phyloP scores from a whole-genome alignment of 2,329 filamentous ascomycete genomes.

The Penicillium sp. region DNA sequence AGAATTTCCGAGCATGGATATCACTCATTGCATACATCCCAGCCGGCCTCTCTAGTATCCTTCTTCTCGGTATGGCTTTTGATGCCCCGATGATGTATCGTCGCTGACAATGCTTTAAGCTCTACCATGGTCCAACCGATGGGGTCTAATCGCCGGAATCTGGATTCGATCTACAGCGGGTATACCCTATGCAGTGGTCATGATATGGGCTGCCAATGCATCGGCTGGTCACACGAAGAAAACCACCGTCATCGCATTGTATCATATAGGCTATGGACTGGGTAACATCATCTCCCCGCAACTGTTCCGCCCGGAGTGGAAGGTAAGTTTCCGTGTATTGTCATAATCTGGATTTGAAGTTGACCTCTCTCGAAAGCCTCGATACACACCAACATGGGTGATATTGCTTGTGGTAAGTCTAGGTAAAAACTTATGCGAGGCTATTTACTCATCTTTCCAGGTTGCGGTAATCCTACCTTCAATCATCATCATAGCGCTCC shows the following conservation, averaged over 20 bases:
- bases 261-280: constrained; percentile 40
- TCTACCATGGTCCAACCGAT: constrained; percentile 42
- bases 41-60: constrained; percentile 39
- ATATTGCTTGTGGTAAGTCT: constrained; percentile 34
- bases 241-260: constrained; percentile 33
- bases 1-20: constrained; percentile 20
- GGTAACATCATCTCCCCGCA: constrained; percentile 49
- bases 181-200: constrained; percentile 42
- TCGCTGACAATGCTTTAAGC: background rate
- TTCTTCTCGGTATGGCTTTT: constrained; percentile 28
- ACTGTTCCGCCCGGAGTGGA: constrained; percentile 41
- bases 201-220: constrained; percentile 44
- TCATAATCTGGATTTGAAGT: background rate
- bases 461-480: constrained; percentile 43
- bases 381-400: constrained; percentile 25
- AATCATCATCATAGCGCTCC: constrained; percentile 43
- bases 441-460: constrained; percentile 31
- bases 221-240: constrained; percentile 49
- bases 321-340: constrained; percentile 8
- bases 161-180: constrained; percentile 43
- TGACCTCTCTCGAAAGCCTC: constrained; percentile 10
- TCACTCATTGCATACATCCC: constrained; percentile 38
- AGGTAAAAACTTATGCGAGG: too few relatives aligned
- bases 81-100: background rate
- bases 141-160: constrained; percentile 39